These are phyloP conservation scores for Monosporozyma yasuniensis DNA, from an alignment of 805 yeast species.

Conservation along the genomic window DNA sequence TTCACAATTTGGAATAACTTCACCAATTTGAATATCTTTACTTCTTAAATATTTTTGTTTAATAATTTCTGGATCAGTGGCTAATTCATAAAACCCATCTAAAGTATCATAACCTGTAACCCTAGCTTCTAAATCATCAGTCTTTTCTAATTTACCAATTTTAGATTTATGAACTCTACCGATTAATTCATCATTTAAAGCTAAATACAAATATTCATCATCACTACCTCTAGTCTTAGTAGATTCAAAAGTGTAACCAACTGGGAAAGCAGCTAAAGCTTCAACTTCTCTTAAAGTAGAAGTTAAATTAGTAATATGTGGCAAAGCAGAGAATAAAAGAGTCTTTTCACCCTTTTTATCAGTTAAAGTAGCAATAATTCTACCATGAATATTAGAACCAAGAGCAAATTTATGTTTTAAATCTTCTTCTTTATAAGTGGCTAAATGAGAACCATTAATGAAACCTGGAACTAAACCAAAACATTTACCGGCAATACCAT, in stretches of 20 bases:
- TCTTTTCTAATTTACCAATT: constrained; percentile 40
- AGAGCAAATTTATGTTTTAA: constrained; percentile 55
- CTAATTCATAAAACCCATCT: constrained; percentile 59
- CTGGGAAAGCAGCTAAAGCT: constrained; percentile 58
- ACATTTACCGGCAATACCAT: constrained; percentile 65
- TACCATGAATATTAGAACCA: constrained; percentile 60
- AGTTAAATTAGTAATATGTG: constrained; percentile 37
- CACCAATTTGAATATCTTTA: constrained; percentile 72
- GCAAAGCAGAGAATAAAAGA: constrained; percentile 49
- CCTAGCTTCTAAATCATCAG: constrained; percentile 73
- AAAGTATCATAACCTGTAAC: constrained; percentile 58
- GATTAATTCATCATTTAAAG: constrained; percentile 43
- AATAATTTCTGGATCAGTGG: constrained; percentile 58
- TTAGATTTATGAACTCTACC: constrained; percentile 81
- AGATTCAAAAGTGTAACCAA: constrained; percentile 53
- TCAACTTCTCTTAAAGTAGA: constrained; percentile 13
- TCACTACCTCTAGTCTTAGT: constrained; percentile 57
- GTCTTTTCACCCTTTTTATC: constrained; percentile 46
- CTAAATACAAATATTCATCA: constrained; percentile 45
- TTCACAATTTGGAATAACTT: constrained; percentile 49
- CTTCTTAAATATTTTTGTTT: constrained; percentile 57
- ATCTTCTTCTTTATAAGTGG: constrained; percentile 36
- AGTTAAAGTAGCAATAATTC: constrained; percentile 55
- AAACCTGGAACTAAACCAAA: constrained; percentile 71
- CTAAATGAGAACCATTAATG: constrained; percentile 57